A percentile compares a stretch with the other conserved stretches of the same genome.
Conservation (phyloP, 1,284 basidiomycete genomes). For the Ganoderma resinaceum region DNA sequence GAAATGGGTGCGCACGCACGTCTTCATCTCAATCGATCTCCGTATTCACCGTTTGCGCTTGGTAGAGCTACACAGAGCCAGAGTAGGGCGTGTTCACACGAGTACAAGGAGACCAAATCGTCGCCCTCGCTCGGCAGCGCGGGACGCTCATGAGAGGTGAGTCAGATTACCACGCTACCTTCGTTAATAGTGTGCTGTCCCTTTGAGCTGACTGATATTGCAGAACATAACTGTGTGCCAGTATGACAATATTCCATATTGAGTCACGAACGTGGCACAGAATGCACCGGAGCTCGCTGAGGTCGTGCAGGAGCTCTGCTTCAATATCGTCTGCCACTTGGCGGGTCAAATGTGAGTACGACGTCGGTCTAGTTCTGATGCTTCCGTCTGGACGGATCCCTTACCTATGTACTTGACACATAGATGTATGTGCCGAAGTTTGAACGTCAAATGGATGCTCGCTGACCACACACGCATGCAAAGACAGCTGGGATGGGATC, state of each 20-base stretch:
- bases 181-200: neutral
- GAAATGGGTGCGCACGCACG: conserved; percentile 59
- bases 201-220: neutral
- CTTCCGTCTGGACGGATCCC: neutral
- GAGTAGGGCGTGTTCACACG: conserved; percentile 54
- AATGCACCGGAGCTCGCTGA: conserved; percentile 49
- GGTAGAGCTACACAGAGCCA: conserved; percentile 61
- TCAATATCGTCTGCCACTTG: conserved; percentile 55
- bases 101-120: conserved; percentile 51
- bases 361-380: neutral
- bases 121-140: conserved; percentile 50
- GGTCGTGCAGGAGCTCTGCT: conserved; percentile 53
- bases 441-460: neutral
- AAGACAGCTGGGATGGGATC: conserved; percentile 46
- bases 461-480: neutral
- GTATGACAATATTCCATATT: conserved; percentile 59
- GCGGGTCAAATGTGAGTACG: conserved; percentile 53
- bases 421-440: neutral
- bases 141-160: conserved; percentile 44
- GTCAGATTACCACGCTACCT: conserved; percentile 7
- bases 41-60: neutral
- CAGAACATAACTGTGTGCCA: conserved; percentile 59
- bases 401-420: neutral
- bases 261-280: conserved; percentile 53
- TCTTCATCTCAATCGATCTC: neutral